A percentile compares a stretch with the other conserved stretches of the same genome.
Conservation (phyloP, 2,329 filamentous ascomycete genomes). For the Hysterium pulicare region DNA sequence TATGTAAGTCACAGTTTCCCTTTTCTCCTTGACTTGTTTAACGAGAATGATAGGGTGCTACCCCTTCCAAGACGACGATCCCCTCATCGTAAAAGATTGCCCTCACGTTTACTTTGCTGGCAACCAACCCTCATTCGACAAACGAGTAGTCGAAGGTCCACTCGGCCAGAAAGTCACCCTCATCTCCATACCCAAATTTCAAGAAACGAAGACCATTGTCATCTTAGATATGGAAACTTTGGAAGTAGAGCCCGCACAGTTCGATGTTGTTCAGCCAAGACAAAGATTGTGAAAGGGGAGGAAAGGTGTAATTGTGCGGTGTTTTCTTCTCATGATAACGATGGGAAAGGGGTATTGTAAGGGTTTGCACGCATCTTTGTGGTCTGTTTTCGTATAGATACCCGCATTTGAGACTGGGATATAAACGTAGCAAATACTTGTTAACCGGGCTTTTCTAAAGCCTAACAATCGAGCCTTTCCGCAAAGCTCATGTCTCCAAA, state of each 20-base stretch:
- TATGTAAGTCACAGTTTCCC: slow-evolving; percentile 62
- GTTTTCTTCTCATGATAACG: too few species aligned
- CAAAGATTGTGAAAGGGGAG: too few species aligned
- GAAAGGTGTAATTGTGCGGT: too few species aligned
- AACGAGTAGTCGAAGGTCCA: slow-evolving; percentile 61
- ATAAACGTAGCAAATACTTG: background rate
- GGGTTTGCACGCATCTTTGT: too few species aligned
- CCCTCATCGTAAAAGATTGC: slow-evolving; percentile 79
- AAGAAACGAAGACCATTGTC: slow-evolving; percentile 72
- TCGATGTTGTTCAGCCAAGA: too few species aligned
- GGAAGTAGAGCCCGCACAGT: slow-evolving; percentile 64
- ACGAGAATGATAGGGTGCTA: slow-evolving; percentile 67
- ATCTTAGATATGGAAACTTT: slow-evolving; percentile 83
- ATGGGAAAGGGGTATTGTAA: too few species aligned
- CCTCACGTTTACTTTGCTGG: slow-evolving; percentile 91
- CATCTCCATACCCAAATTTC: slow-evolving; percentile 80
- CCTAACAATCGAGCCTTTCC: too few species aligned
- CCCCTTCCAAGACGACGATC: slow-evolving; percentile 90
- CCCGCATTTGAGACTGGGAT: background rate
- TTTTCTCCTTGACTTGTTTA: slow-evolving; percentile 1
- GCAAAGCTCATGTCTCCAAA: too few species aligned
- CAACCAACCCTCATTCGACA: slow-evolving; percentile 76
- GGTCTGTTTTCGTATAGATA: too few species aligned
- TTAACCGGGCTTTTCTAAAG: too few species aligned
- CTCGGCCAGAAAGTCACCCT: slow-evolving; percentile 71